Conservation (phyloP, 2,329 filamentous ascomycete species). For the Rutstroemia sp. region DNA sequence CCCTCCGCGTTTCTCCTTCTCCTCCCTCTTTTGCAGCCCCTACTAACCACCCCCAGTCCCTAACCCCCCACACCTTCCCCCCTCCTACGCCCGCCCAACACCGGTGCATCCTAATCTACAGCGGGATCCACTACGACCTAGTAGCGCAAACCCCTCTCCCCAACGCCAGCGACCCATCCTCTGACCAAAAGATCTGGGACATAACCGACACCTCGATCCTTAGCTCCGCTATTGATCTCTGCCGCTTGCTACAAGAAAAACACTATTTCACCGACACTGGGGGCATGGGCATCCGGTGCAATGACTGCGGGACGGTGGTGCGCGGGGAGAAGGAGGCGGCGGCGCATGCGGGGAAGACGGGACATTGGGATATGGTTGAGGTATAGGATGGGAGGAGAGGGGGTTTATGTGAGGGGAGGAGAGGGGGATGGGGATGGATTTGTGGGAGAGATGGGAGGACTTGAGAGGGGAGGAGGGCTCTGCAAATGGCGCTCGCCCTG, state of each 20-base stretch:
- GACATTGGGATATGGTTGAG: conserved; percentile 51
- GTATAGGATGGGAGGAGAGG: conserved; percentile 23
- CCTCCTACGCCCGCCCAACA: conserved; percentile 37
- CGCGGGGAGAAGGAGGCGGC: conserved; percentile 57
- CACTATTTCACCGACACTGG: conserved; percentile 89
- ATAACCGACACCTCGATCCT: conserved; percentile 58
- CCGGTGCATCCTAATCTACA: conserved; percentile 79
- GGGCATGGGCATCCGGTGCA: conserved; percentile 71
- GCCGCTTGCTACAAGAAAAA: conserved; percentile 56
- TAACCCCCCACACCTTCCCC: conserved; percentile 68
- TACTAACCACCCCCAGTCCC: conserved; percentile 29
- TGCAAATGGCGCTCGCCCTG: no score
- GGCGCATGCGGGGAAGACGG: conserved; percentile 53
- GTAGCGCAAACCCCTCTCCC: conserved; percentile 63
- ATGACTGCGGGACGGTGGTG: conserved; percentile 61
- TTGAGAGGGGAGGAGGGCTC: no score
- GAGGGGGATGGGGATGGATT: no score
- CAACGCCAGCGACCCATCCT: conserved; percentile 53
- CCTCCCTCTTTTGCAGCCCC: no score
- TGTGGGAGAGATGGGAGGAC: no score
- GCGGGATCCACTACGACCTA: conserved; percentile 88
- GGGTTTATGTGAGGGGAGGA: no score
- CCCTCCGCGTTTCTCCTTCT: no score
- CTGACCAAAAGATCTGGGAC: conserved; percentile 59
- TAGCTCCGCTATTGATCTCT: conserved; percentile 56